phyloP scores from a whole-genome alignment of 345 rosid genomes.

The Eucalyptus cloeziana region DNA sequence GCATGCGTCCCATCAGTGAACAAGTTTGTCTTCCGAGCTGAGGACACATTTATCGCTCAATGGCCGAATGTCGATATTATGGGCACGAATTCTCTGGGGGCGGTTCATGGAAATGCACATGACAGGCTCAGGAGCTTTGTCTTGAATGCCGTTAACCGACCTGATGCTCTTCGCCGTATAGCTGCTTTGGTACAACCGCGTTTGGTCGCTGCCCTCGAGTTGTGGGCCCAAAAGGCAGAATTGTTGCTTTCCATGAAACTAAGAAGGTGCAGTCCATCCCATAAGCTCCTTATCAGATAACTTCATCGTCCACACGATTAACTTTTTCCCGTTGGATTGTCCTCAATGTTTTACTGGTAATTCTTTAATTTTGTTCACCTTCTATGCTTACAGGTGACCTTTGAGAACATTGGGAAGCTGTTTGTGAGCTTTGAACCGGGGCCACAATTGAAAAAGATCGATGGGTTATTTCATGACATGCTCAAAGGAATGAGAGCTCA shows the following conservation, averaged over 20 bases:
- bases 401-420: slow-evolving; percentile 17
- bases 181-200: slow-evolving; percentile 15
- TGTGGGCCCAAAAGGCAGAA: slow-evolving; percentile 14
- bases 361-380: background rate
- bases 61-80: slow-evolving; percentile 13
- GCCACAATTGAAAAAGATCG: slow-evolving; percentile 2
- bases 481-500: slow-evolving; percentile 16
- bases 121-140: slow-evolving; percentile 13
- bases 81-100: background rate
- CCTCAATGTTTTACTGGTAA: background rate
- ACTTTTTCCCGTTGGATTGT: background rate
- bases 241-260: slow-evolving; percentile 1
- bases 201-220: slow-evolving; percentile 12
- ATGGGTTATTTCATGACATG: slow-evolving; percentile 6
- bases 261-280: slow-evolving; percentile 3
- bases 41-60: background rate
- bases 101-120: slow-evolving; percentile 16
- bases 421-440: slow-evolving; percentile 31
- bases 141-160: slow-evolving; percentile 8
- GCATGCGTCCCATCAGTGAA: slow-evolving; percentile 14
- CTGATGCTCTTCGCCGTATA: slow-evolving; percentile 14
- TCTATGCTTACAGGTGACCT: slow-evolving; percentile 7
- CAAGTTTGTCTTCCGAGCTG: slow-evolving; percentile 6
- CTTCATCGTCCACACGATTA: background rate
- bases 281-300: too few relatives aligned